These are phyloP conservation scores for Lomentospora prolificans DNA, from an alignment of 2,329 filamentous ascomycete genomes.

Conservation along the genomic window DNA sequence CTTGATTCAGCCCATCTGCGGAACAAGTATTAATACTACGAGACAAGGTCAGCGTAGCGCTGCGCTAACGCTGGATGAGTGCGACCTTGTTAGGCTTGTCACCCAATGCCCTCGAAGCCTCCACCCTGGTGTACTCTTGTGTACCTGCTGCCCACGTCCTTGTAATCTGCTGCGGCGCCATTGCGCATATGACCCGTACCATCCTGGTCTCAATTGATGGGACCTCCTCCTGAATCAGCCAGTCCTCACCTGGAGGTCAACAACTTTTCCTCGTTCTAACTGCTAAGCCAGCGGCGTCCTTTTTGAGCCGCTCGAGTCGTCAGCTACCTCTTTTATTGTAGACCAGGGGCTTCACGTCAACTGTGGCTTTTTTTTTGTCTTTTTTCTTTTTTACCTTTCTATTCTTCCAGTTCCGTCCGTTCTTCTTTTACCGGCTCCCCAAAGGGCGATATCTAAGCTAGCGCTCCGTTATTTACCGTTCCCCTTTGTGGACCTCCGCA, in stretches of 20 bases:
- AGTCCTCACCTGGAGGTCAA: too few species aligned
- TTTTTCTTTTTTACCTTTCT: background rate
- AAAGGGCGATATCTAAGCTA: background rate
- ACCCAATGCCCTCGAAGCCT: background rate
- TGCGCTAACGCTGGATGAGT: background rate
- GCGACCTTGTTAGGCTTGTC: background rate
- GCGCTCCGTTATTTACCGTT: background rate
- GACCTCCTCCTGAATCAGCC: too few species aligned
- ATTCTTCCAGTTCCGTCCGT: too few species aligned
- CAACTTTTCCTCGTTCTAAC: background rate
- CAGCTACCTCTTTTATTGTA: background rate
- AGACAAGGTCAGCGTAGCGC: background rate
- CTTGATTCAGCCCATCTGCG: background rate
- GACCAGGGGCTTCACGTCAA: background rate
- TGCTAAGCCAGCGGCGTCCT: background rate
- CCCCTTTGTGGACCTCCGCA: background rate
- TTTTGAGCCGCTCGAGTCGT: constrained; percentile 10
- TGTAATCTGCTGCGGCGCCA: background rate
- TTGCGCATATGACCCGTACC: background rate
- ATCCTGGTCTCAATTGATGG: too few species aligned
- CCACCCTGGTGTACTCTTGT: background rate
- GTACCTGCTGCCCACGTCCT: background rate
- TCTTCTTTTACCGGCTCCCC: background rate
- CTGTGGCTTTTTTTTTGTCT: background rate
- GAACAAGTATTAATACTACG: background rate